Evolutionary conservation across 139 green algal species (phyloP).

Genomic region (Picochlorum sp.): DNA sequence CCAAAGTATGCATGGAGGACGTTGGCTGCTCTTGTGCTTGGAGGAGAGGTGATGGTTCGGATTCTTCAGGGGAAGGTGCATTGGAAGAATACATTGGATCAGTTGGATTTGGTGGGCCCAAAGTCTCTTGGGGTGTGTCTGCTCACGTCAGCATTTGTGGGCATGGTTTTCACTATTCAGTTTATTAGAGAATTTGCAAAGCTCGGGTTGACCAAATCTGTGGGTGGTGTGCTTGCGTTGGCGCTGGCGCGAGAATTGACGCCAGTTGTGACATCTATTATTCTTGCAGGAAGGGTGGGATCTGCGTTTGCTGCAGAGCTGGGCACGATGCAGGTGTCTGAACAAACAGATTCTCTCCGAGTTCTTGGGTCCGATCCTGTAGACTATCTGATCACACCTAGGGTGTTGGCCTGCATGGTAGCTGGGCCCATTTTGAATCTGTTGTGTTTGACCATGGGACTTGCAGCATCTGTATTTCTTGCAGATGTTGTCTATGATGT

Average conservation of each 20-base stretch:
- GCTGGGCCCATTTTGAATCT: conserved; percentile 87
- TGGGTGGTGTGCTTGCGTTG: conserved; percentile 92
- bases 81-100: conserved; percentile 79
- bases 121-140: conserved; percentile 85
- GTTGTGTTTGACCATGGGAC: conserved; percentile 95
- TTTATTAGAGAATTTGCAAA: conserved; percentile 86
- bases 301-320: conserved; percentile 96
- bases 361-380: conserved; percentile 92
- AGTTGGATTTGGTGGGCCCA: conserved; percentile 90
- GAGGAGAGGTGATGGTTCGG: conserved; percentile 65
- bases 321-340: conserved; percentile 97
- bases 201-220: conserved; percentile 85
- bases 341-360: conserved; percentile 95
- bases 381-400: conserved; percentile 94
- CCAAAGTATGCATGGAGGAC: conserved; percentile 74
- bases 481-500: conserved; percentile 92
- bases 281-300: conserved; percentile 91
- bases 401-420: conserved; percentile 88
- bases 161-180: conserved; percentile 99
- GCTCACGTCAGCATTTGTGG: conserved; percentile 92
- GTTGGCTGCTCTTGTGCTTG: conserved; percentile 64
- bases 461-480: conserved; percentile 79
- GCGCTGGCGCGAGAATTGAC: conserved; percentile 91
- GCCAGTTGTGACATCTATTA: conserved; percentile 96
- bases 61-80: conserved; percentile 80